Evolutionary conservation across 495 filamentous ascomycete species (phyloP).

Genomic region (Sporormia fimetaria): DNA sequence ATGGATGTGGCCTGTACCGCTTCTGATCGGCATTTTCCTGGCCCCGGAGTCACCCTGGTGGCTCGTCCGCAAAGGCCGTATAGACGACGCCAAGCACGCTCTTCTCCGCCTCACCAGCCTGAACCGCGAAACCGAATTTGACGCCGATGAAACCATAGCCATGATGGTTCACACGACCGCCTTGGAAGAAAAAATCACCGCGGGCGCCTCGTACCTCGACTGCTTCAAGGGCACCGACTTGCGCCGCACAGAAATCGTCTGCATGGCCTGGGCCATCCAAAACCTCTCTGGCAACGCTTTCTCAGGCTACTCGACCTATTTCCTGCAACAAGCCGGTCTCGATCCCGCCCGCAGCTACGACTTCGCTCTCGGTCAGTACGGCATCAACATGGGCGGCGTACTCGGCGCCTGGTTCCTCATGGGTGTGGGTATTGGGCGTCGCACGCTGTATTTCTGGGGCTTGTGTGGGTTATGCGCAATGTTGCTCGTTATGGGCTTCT

Average conservation of each 20-base stretch:
- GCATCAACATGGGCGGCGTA: conserved; percentile 33
- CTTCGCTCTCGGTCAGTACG: conserved; percentile 34
- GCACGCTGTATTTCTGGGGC: conserved; percentile 32
- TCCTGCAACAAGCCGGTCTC: conserved; percentile 59
- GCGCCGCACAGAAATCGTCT: conserved; percentile 33
- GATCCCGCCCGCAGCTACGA: conserved; percentile 23
- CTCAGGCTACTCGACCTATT: conserved; percentile 72
- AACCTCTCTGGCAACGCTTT: conserved; percentile 70
- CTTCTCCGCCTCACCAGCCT: conserved; percentile 29
- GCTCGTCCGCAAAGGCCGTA: conserved; percentile 32
- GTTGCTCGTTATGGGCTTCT: conserved; percentile 34
- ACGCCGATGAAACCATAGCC: conserved; percentile 31
- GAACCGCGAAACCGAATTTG: conserved; percentile 30
- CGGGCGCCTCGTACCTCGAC: conserved; percentile 30
- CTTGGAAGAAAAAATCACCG: conserved; percentile 32
- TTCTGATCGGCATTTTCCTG: conserved; percentile 30
- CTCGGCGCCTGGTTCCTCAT: conserved; percentile 34
- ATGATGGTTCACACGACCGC: conserved; percentile 34
- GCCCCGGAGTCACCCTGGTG: conserved; percentile 35
- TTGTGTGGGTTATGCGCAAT: conserved; percentile 28
- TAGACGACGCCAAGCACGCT: conserved; percentile 31
- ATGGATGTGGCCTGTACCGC: conserved; percentile 36
- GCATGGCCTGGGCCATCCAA: conserved; percentile 65
- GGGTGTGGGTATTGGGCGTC: conserved; percentile 28
- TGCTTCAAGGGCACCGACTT: conserved; percentile 33